Evolutionary conservation across 192 early-diverging fungal genomes (phyloP).

Genomic region (Coemansia sp.): DNA sequence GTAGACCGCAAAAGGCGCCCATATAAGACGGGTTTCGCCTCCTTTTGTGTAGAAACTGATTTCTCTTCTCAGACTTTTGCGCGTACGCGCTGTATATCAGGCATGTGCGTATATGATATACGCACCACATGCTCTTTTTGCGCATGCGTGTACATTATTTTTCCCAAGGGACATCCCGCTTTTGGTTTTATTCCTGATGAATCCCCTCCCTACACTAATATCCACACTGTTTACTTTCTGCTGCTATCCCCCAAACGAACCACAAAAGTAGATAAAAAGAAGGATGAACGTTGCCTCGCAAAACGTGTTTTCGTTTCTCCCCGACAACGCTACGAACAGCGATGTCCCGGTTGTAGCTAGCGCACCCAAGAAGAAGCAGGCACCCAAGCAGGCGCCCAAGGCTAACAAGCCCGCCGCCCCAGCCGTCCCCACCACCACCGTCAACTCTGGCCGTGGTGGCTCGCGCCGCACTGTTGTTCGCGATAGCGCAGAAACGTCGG

Average conservation of each 20-base stretch:
- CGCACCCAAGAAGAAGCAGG: constrained; percentile 13
- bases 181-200: not conserved
- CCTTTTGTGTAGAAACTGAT: not conserved
- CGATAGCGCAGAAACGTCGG: not conserved
- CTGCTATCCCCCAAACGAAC: not conserved
- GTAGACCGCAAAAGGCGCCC: too few relatives aligned
- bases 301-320: constrained; percentile 67
- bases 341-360: constrained; percentile 39
- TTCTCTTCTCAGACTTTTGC: not conserved
- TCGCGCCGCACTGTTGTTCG: constrained; percentile 26
- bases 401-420: constrained; percentile 1
- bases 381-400: constrained; percentile 14
- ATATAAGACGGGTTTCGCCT: too few relatives aligned
- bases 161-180: not conserved
- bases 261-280: constrained; percentile 3
- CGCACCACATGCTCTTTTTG: not conserved
- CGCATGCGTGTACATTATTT: not conserved
- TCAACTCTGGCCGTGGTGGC: constrained; percentile 21
- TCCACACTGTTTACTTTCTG: not conserved
- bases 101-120: not conserved
- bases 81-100: not conserved
- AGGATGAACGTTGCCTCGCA: constrained; percentile 59
- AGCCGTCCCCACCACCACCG: constrained; percentile 24
- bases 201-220: too few relatives aligned
- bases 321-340: constrained; percentile 59